Evolutionary conservation across 1,284 basidiomycete species (phyloP).

Genomic region (Malassezia arunalokei): DNA sequence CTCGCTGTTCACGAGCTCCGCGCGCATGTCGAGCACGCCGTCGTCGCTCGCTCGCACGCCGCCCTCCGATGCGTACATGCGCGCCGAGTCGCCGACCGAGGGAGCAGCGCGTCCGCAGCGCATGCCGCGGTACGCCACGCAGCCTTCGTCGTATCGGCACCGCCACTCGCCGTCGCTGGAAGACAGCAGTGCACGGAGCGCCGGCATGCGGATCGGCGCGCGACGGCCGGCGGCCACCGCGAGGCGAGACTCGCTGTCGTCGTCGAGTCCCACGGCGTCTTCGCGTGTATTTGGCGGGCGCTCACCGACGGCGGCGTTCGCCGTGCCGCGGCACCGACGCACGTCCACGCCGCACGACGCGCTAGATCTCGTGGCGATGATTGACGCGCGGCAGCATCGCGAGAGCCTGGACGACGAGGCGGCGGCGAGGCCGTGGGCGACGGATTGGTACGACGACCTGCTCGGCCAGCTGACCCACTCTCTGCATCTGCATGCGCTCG

Average conservation of each 20-base stretch:
- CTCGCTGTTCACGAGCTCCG: conserved; percentile 2
- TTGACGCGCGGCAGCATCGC: conserved; percentile 1
- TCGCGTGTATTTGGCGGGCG: conserved; percentile 11
- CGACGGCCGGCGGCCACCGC: conserved; percentile 10
- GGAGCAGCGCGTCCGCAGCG: not conserved
- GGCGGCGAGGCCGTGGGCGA: not conserved
- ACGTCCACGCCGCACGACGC: conserved; percentile 1
- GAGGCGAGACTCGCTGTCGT: not conserved
- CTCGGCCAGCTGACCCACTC: conserved; percentile 5
- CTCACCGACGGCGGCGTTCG: conserved; percentile 11
- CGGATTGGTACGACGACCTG: conserved; percentile 2
- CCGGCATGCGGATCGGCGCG: conserved; percentile 7
- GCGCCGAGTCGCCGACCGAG: not conserved
- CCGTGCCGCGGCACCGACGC: not conserved
- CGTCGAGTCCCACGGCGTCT: not conserved
- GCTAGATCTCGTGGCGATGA: conserved; percentile 11
- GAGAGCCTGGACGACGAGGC: not conserved
- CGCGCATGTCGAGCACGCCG: conserved; percentile 4
- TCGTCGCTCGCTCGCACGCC: conserved; percentile 2
- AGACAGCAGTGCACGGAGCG: conserved; percentile 8
- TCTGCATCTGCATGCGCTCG: conserved; percentile 1
- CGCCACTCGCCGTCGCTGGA: not conserved
- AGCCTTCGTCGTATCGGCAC: conserved; percentile 11
- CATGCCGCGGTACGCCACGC: conserved; percentile 12
- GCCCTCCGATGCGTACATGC: conserved; percentile 11